Evolutionary conservation across 2,329 filamentous ascomycete genomes (phyloP).

Genomic region (Rutstroemia sp.): DNA sequence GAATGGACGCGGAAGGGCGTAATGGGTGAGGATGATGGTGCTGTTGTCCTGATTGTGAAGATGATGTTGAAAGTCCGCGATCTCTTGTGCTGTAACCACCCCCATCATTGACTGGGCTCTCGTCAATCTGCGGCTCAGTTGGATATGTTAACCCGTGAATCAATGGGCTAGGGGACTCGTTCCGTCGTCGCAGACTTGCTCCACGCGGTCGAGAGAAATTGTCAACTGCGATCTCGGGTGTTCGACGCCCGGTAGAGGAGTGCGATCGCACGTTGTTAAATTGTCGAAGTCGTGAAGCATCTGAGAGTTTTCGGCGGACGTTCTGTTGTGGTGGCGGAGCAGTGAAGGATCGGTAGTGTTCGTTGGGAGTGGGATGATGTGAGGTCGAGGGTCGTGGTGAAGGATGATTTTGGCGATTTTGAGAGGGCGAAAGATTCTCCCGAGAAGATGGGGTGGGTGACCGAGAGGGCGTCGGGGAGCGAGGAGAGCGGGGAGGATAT

Average conservation of each 20-base stretch:
- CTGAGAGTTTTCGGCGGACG: constrained; percentile 25
- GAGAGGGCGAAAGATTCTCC: background rate
- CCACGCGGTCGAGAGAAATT: constrained; percentile 27
- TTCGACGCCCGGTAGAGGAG: constrained; percentile 20
- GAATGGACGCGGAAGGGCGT: constrained; percentile 28
- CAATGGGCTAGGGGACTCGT: constrained; percentile 23
- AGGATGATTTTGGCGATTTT: constrained; percentile 1
- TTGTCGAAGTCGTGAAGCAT: constrained; percentile 28
- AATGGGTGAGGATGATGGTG: constrained; percentile 9
- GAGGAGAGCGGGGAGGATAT: constrained; percentile 15
- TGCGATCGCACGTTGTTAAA: constrained; percentile 27
- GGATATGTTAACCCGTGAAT: constrained; percentile 20
- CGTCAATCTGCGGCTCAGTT: constrained; percentile 17
- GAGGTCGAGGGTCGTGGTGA: constrained; percentile 21
- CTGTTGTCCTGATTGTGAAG: constrained; percentile 21
- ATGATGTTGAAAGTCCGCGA: constrained; percentile 26
- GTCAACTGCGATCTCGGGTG: constrained; percentile 19
- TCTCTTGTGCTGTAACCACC: constrained; percentile 15
- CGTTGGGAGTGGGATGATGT: constrained; percentile 15
- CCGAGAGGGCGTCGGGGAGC: constrained; percentile 12
- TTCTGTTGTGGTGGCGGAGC: constrained; percentile 18
- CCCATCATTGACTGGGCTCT: constrained; percentile 14
- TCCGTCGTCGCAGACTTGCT: constrained; percentile 21
- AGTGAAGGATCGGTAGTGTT: constrained; percentile 19
- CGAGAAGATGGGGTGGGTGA: constrained; percentile 13